These are phyloP conservation scores for Phytophthora hybrid DNA, from an alignment of 352 stramenopile genomes.

Conservation along the genomic window DNA sequence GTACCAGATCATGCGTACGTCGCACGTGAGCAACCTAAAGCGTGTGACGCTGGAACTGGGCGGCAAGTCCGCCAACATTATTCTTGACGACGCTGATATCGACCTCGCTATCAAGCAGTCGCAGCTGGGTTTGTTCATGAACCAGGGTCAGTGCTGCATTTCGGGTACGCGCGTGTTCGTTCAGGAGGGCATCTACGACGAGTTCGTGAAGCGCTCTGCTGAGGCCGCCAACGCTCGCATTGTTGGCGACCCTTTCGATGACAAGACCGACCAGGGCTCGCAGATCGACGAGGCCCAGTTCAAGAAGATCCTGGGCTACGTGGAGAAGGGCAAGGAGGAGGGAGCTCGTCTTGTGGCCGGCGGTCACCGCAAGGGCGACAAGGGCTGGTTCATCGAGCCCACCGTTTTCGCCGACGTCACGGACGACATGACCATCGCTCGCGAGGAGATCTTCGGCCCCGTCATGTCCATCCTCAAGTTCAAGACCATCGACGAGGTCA, in stretches of 20 bases:
- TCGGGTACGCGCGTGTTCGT: constrained; percentile 86
- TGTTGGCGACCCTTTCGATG: constrained; percentile 62
- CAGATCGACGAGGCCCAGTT: constrained; percentile 75
- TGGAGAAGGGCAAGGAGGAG: constrained; percentile 74
- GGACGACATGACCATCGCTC: constrained; percentile 86
- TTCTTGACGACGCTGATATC: constrained; percentile 72
- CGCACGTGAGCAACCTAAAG: constrained; percentile 74
- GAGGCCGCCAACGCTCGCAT: constrained; percentile 56
- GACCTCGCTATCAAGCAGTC: constrained; percentile 56
- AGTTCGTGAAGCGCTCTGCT: constrained; percentile 73
- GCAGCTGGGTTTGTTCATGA: constrained; percentile 77
- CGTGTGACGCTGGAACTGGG: constrained; percentile 76
- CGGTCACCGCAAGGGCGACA: constrained; percentile 63
- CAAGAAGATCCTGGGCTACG: constrained; percentile 85
- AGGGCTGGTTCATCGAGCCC: constrained; percentile 92
- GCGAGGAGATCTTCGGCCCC: constrained; percentile 81
- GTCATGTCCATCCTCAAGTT: constrained; percentile 76
- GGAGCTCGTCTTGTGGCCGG: constrained; percentile 82
- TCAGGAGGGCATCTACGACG: constrained; percentile 84
- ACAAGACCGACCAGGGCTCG: constrained; percentile 50
- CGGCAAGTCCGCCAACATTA: constrained; percentile 78
- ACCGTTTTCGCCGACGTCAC: constrained; percentile 89
- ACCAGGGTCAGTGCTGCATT: constrained; percentile 89
- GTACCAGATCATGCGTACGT: constrained; percentile 61
- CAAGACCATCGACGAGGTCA: constrained; percentile 87